Percentiles rank a stretch among this genome's conserved stretches.
These are phyloP conservation scores for Colletotrichum ledebouriae DNA, from an alignment of 2,329 filamentous ascomycete genomes.

Conservation along the genomic window DNA sequence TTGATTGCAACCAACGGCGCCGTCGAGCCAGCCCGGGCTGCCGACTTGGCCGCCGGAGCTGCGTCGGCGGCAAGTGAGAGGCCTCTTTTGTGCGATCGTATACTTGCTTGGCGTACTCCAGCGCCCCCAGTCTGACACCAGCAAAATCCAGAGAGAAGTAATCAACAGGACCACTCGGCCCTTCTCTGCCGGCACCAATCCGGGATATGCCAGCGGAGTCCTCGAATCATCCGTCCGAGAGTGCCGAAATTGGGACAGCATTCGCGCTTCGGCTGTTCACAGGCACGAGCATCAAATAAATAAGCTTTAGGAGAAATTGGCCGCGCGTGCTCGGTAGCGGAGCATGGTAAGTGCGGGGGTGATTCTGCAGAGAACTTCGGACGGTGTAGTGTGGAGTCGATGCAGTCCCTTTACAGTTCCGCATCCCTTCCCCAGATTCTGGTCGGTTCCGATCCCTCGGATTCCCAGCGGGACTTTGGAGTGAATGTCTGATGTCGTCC, in stretches of 20 bases:
- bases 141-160: neutral
- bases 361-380: neutral
- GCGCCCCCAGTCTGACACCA: neutral
- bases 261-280: neutral
- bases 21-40: constrained; percentile 3
- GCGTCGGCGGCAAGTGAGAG: neutral
- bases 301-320: constrained; percentile 3
- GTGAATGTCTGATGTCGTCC: too few relatives aligned
- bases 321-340: too few relatives aligned
- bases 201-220: constrained; percentile 13
- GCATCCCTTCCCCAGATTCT: too few relatives aligned
- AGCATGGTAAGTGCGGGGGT: neutral
- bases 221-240: constrained; percentile 1
- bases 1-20: constrained; percentile 14
- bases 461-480: too few relatives aligned
- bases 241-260: neutral
- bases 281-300: too few relatives aligned
- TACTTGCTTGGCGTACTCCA: neutral
- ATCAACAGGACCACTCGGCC: neutral
- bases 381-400: neutral
- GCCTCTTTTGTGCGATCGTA: neutral
- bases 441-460: too few relatives aligned
- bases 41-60: neutral
- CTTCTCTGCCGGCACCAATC: constrained; percentile 4
- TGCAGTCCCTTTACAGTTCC: too few relatives aligned